Evolutionary conservation across 2,329 filamentous ascomycete species (phyloP).

Genomic region (Teratosphaeria epicoccoides): DNA sequence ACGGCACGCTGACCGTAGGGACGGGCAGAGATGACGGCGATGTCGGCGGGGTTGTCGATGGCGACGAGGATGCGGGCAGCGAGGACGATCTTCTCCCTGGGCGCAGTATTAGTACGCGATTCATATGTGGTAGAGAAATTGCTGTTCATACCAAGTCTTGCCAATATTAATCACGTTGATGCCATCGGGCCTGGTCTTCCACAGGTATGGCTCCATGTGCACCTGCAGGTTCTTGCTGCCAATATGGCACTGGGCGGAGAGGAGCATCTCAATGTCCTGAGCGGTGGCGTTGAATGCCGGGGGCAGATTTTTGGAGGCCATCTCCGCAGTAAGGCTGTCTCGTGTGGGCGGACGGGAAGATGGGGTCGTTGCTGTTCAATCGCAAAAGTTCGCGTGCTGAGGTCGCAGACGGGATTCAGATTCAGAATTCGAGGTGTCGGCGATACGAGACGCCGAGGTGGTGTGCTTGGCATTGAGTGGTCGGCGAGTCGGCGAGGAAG

Average conservation of each 20-base stretch:
- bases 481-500: background rate
- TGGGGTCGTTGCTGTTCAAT: background rate
- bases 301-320: constrained; percentile 92
- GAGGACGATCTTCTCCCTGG: constrained; percentile 98
- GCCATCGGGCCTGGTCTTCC: constrained; percentile 98
- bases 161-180: constrained; percentile 99
- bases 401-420: background rate
- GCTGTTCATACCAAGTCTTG: constrained; percentile 81
- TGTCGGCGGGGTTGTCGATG: constrained; percentile 98
- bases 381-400: background rate
- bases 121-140: background rate
- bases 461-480: background rate
- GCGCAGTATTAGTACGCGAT: background rate
- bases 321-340: constrained; percentile 48
- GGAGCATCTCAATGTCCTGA: constrained; percentile 99
- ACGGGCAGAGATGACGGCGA: constrained; percentile 98
- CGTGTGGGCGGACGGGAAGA: background rate
- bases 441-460: background rate
- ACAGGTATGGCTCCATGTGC: constrained; percentile 99
- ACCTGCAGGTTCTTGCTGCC: constrained; percentile 99
- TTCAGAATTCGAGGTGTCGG: background rate
- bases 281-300: constrained; percentile 92
- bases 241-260: constrained; percentile 91
- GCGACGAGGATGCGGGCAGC: constrained; percentile 97
- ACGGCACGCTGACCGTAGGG: constrained; percentile 99